Conservation (phyloP, 306 rosid genomes). For the Cucurbita moschata region DNA sequence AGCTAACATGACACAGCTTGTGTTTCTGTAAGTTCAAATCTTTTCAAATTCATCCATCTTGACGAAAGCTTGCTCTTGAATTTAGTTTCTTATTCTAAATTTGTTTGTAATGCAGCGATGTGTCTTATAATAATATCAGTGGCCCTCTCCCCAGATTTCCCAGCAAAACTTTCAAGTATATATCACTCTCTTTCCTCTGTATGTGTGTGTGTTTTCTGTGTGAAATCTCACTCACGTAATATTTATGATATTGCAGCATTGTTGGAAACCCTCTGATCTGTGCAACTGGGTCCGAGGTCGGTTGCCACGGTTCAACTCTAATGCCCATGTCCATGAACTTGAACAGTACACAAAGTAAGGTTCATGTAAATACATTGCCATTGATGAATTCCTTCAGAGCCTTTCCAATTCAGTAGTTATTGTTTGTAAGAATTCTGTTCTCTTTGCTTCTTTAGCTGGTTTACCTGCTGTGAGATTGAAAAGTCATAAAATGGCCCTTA, state of each 20-base stretch:
- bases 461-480: conserved; percentile 36
- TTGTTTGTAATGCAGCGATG: conserved; percentile 41
- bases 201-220: neutral
- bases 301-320: conserved; percentile 57
- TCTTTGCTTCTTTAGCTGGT: conserved; percentile 40
- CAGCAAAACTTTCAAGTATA: conserved; percentile 86
- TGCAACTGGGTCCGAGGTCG: conserved; percentile 61
- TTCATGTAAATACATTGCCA: neutral
- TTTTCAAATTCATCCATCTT: conserved; percentile 10
- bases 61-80: conserved; percentile 11
- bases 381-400: neutral
- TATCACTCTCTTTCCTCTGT: conserved; percentile 9
- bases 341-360: conserved; percentile 46
- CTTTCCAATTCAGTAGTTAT: neutral
- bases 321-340: conserved; percentile 94
- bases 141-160: conserved; percentile 81
- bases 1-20: conserved; percentile 80
- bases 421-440: neutral
- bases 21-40: conserved; percentile 59
- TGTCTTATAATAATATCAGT: conserved; percentile 83
- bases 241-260: conserved; percentile 42
- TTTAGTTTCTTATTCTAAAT: conserved; percentile 17
- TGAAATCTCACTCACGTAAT: neutral
- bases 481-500: conserved; percentile 64
- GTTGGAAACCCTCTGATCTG: conserved; percentile 85